Evolutionary conservation across 208 protist genomes (phyloP), one percentile per base, ranked within the genome.

Genomic region (Acanthamoeba triangularis): DNA sequence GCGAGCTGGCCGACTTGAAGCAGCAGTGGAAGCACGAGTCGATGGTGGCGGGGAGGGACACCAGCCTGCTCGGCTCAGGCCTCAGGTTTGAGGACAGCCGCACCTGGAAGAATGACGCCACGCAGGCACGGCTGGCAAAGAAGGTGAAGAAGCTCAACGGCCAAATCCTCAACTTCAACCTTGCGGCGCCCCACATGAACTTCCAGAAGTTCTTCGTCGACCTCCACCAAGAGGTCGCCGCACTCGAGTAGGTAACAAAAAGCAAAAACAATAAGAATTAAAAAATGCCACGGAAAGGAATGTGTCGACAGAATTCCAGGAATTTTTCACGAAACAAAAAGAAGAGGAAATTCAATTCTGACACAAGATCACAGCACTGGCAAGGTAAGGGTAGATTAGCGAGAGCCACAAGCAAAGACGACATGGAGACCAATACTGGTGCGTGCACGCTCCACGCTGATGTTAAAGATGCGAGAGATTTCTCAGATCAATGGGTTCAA

Each of bases 101-200:
- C 25, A 11, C 14, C 44, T 88, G 80, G 80, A 20, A 35, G 80
- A 30, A 88, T n/a, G 49, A 76, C 28, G 35, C 47, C 35, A 78
- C 69, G 20, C 49, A 49, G n/a, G 28, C 1, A 54, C 41, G 23
- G 0, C 28, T 74, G 33, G 87, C 16, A 20, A n/a, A 41, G 35
- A 67, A 54, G 59, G 87, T 93, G 30, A 93, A 93, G 61, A 93
- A 47, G 59, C 16, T 93, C 52, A 93, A 93, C 56, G 5, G 28
- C 10, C 33, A 93, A 35, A 93, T 93, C 20, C 87, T 93, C 59
- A 65, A 74, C 87, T 93, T 76, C 59, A 93, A 93, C 87, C 87
- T 93, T 25, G n/a, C n/a, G n/a, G 87, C 61, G 56, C 87, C 87
- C 18, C 59, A 65, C 87, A 93, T 93, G 59, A 93, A 65, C 56